Percentiles rank a stretch among this genome's conserved stretches.
Evolutionary conservation across 139 green algal genomes (phyloP).

Genomic region (Coelastrella sp.): DNA sequence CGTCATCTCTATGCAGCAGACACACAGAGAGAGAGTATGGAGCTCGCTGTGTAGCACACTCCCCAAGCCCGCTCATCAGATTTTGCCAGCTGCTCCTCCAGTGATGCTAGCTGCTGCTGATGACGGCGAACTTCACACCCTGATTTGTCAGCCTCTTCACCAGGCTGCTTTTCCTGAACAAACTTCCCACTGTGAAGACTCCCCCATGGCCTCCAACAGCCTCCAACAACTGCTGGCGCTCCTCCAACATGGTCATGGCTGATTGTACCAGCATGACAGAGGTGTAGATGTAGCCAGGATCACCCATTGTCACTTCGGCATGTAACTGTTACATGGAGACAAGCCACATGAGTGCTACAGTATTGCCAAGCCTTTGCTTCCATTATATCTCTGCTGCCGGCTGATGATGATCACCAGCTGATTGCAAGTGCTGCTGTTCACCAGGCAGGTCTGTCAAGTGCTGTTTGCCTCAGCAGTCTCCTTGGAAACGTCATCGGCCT

Average conservation of each 20-base stretch:
- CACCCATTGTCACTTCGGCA: constrained; percentile 54
- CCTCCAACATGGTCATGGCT: constrained; percentile 64
- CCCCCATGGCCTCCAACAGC: constrained; percentile 10
- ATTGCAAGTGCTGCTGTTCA: no score
- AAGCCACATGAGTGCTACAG: neutral
- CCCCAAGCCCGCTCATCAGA: neutral
- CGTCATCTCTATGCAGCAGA: neutral
- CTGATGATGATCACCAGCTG: no score
- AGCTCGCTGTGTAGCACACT: no score
- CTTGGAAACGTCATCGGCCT: no score
- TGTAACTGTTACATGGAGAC: constrained; percentile 28
- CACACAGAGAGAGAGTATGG: no score
- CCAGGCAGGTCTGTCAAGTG: no score
- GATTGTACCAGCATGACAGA: constrained; percentile 68
- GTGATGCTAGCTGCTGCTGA: neutral
- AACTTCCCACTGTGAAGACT: constrained; percentile 36
- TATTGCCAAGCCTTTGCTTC: no score
- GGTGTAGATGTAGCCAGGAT: constrained; percentile 76
- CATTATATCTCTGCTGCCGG: no score
- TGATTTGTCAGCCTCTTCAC: constrained; percentile 19
- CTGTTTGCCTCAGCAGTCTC: no score
- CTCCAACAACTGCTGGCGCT: constrained; percentile 45
- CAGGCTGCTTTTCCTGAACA: constrained; percentile 42
- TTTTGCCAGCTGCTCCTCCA: neutral
- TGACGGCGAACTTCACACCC: constrained; percentile 36